Percentiles rank a stretch among this genome's conserved stretches.
phyloP scores from a whole-genome alignment of 1,284 basidiomycete species.

The Apiotrichum gamsii region DNA sequence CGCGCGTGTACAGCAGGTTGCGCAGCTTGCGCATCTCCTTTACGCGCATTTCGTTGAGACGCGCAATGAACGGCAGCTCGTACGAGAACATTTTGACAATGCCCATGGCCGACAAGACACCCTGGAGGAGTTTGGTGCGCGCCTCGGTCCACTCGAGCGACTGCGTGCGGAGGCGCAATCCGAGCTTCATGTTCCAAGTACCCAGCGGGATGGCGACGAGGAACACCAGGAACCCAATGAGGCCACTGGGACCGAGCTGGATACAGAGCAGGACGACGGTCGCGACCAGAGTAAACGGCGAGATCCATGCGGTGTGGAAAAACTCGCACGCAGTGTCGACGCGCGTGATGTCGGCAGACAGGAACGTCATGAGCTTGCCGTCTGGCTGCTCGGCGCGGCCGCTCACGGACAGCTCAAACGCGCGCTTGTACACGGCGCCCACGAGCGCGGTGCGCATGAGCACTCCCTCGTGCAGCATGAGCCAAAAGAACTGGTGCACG shows the following conservation, averaged over 20 bases:
- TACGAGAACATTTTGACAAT: conserved; percentile 67
- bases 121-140: conserved; percentile 70
- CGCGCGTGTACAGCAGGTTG: not conserved
- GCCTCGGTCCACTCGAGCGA: conserved; percentile 66
- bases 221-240: no score
- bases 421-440: conserved; percentile 70
- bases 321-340: conserved; percentile 5
- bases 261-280: no score
- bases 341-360: conserved; percentile 53
- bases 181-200: conserved; percentile 56
- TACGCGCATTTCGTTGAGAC: conserved; percentile 60
- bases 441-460: conserved; percentile 76
- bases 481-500: no score
- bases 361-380: conserved; percentile 64
- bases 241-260: no score
- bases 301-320: not conserved
- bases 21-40: conserved; percentile 50
- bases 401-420: conserved; percentile 65
- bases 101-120: conserved; percentile 61
- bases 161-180: conserved; percentile 50
- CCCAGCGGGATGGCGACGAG: conserved; percentile 66
- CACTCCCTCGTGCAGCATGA: no score
- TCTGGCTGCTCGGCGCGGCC: conserved; percentile 68
- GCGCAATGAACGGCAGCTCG: conserved; percentile 54
- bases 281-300: conserved; percentile 24